These are phyloP conservation scores for Eutrema salsugineum DNA, from an alignment of 441 rosid genomes.

Conservation along the genomic window DNA sequence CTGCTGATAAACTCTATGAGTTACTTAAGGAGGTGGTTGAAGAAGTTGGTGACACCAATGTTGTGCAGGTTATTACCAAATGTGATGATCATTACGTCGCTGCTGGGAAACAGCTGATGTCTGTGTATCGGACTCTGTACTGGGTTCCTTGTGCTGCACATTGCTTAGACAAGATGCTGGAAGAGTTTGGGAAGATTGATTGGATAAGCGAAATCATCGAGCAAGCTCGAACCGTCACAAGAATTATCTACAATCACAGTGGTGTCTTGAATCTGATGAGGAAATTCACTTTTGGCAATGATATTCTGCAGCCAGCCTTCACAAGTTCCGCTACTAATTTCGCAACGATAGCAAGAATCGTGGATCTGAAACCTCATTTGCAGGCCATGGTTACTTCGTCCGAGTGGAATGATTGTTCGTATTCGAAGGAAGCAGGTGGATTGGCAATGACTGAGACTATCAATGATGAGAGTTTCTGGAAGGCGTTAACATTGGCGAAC, in stretches of 20 bases:
- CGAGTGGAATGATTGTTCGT: constrained; percentile 77
- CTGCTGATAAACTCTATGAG: constrained; percentile 53
- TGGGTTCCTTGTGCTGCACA: constrained; percentile 88
- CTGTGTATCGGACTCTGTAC: constrained; percentile 57
- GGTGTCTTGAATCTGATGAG: constrained; percentile 71
- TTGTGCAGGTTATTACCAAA: constrained; percentile 76
- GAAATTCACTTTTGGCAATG: constrained; percentile 69
- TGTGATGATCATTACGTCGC: constrained; percentile 52
- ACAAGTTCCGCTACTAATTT: constrained; percentile 72
- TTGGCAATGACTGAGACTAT: constrained; percentile 59
- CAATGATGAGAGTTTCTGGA: constrained; percentile 74
- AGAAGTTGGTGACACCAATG: constrained; percentile 68
- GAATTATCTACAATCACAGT: constrained; percentile 72
- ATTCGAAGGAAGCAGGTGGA: constrained; percentile 72
- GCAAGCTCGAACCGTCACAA: constrained; percentile 75
- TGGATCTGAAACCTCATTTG: constrained; percentile 56
- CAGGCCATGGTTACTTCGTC: constrained; percentile 86
- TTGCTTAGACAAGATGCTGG: constrained; percentile 73
- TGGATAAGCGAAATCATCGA: constrained; percentile 63
- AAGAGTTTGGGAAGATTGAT: constrained; percentile 65
- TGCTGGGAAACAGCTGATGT: constrained; percentile 64
- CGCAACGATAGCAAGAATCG: constrained; percentile 54
- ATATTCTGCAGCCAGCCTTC: constrained; percentile 60
- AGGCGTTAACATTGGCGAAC: constrained; percentile 47
- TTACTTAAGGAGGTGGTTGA: constrained; percentile 67